Evolutionary conservation across 169 alveolate species (phyloP), one percentile per base, ranked within the genome.

Genomic region (Eimeria zaria): DNA sequence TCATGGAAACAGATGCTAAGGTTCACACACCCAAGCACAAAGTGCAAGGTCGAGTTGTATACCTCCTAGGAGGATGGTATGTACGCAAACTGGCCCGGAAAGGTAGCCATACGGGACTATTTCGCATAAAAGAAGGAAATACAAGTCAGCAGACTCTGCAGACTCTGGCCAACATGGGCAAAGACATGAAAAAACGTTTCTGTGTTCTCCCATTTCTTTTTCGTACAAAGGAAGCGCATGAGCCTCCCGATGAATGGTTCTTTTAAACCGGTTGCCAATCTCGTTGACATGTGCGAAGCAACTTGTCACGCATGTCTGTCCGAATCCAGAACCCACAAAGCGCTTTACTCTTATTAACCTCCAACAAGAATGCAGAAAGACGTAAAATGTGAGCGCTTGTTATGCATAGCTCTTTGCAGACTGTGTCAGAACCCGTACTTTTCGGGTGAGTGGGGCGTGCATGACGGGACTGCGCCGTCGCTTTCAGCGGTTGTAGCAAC

Each of bases 271-370:
- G 2, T 18, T 4, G 2, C n/a, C 53, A n/a, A n/a, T 16, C 11
- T 71, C 33, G 30, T 16, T 39, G 51, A 6, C 51, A 36, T 51
- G 14, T 16, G n/a, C 14, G 30, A 33, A 36, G 51, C 30, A 71
- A 33, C 48, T 12, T 71, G 2, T 71, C 51, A 71, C 51, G n/a
- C 30, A 30, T 16, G n/a, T 71, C 14, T 11, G n/a, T 36, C n/a
- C 81, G 27, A 71, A 12, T 16, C 81, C 81, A 71, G 81, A 71
- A 18, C 16, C 53, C 81, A 71, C 81, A 71, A 11, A 71, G 53
- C 12, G 30, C n/a, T 71, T 71, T 71, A 41, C 81, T 36, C 30
- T 36, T 71, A 39, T 18, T 36, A 11, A 51, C 81, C n/a, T 36
- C 30, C 53, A 71, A 36, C 81, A 71, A 16, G 81, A 71, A 71